Percentiles rank a stretch among this genome's conserved stretches.
phyloP scores from a whole-genome alignment of 2,329 filamentous ascomycete species.

The Ophiostoma ulmi region DNA sequence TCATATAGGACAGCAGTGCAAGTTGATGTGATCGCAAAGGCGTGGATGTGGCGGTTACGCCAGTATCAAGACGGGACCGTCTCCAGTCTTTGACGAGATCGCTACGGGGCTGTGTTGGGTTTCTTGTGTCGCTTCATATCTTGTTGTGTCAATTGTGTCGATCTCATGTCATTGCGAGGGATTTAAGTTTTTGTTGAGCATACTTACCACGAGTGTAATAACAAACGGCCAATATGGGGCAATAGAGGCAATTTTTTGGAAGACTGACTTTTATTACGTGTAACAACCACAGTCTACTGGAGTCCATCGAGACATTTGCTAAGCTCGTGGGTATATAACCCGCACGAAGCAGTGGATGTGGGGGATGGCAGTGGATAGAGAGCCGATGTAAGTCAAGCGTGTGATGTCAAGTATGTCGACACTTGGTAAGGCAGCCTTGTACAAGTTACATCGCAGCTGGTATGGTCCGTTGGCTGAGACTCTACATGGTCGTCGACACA shows the following conservation, averaged over 20 bases:
- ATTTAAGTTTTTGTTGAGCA: neutral
- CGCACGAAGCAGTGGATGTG: neutral
- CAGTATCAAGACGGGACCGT: neutral
- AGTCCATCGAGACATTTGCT: neutral
- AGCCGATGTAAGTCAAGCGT: neutral
- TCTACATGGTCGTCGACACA: neutral
- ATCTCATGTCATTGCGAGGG: constrained; percentile 5
- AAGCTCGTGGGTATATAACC: neutral
- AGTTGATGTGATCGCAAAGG: neutral
- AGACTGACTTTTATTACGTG: neutral
- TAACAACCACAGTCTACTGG: neutral
- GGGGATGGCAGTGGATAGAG: neutral
- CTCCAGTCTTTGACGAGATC: constrained; percentile 4
- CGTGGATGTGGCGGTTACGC: neutral
- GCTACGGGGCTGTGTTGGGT: neutral
- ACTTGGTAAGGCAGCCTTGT: neutral
- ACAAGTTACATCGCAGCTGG: neutral
- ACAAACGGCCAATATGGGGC: neutral
- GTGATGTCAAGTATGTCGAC: neutral
- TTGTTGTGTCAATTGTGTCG: neutral
- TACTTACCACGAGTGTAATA: neutral
- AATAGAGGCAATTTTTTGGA: neutral
- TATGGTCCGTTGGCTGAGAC: too few relatives aligned
- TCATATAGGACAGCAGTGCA: neutral
- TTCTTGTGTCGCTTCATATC: neutral